Conservation (phyloP, 1,139 yeast species). For the Suhomyces wounanorum region DNA sequence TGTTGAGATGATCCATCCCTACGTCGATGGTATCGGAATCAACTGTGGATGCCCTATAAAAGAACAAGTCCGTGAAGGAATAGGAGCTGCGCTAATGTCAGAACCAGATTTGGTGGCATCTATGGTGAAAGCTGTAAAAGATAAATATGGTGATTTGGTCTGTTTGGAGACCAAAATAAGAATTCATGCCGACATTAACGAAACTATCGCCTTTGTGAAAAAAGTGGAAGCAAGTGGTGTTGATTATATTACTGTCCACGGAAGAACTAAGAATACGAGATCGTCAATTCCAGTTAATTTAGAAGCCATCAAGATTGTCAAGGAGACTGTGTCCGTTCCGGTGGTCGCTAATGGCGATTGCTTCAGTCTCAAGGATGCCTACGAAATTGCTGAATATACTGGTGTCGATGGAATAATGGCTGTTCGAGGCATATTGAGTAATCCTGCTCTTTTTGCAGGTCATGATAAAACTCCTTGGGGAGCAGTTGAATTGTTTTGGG, state of each 20-base stretch:
- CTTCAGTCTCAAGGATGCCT: slow-evolving; percentile 63
- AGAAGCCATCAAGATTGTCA: slow-evolving; percentile 74
- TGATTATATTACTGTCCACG: slow-evolving; percentile 92
- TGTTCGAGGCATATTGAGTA: slow-evolving; percentile 80
- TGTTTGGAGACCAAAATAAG: slow-evolving; percentile 90
- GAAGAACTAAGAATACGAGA: slow-evolving; percentile 82
- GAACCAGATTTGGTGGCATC: slow-evolving; percentile 78
- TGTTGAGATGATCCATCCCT: slow-evolving; percentile 86
- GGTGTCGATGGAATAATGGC: slow-evolving; percentile 95
- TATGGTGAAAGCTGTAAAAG: slow-evolving; percentile 84
- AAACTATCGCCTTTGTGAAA: slow-evolving; percentile 73
- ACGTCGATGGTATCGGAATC: slow-evolving; percentile 89
- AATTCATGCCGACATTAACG: slow-evolving; percentile 72
- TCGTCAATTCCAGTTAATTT: slow-evolving; percentile 81
- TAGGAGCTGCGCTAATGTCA: slow-evolving; percentile 92
- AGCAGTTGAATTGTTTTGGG: slow-evolving; percentile 82
- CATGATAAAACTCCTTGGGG: slow-evolving; percentile 80
- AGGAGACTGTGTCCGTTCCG: slow-evolving; percentile 65
- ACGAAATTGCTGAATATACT: slow-evolving; percentile 60
- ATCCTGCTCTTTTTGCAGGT: slow-evolving; percentile 88
- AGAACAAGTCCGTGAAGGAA: slow-evolving; percentile 93
- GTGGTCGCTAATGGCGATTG: slow-evolving; percentile 97
- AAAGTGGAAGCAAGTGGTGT: slow-evolving; percentile 85
- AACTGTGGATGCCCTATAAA: slow-evolving; percentile 98
- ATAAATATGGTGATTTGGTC: slow-evolving; percentile 64